A percentile compares a stretch with the other conserved stretches of the same genome.
These are phyloP conservation scores for Trypanosoma cruzi DNA, from an alignment of 208 protist species.

Conservation along the genomic window DNA sequence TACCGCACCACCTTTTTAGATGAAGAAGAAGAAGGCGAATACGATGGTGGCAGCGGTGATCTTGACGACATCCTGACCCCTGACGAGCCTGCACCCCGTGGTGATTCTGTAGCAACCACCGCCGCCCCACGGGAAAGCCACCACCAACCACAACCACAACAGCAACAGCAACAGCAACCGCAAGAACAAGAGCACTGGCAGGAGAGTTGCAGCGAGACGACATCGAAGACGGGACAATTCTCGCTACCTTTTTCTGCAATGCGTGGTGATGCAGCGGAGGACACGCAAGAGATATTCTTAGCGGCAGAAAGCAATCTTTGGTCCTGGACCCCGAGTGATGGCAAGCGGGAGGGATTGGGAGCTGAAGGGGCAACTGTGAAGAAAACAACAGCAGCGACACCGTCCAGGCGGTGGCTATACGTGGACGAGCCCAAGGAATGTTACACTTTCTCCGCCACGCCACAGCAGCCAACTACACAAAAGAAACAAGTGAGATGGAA, in stretches of 20 bases:
- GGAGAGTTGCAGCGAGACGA: too few species aligned
- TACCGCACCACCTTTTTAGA: constrained; percentile 25
- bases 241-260: constrained; percentile 4
- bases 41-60: neutral
- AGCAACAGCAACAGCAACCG: neutral
- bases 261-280: neutral
- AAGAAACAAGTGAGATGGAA: constrained; percentile 2
- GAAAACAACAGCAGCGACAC: constrained; percentile 2
- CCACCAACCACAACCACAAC: neutral
- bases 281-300: neutral
- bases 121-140: too few species aligned
- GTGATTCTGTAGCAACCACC: constrained; percentile 3
- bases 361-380: neutral
- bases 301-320: neutral
- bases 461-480: constrained; percentile 17
- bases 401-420: neutral
- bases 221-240: neutral
- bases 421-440: too few species aligned
- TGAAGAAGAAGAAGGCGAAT: neutral
- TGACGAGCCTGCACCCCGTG: neutral
- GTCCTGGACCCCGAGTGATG: constrained; percentile 2
- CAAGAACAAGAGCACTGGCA: too few species aligned
- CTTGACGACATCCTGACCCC: constrained; percentile 18
- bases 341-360: neutral
- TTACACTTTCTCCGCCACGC: constrained; percentile 9